Conservation (phyloP, 2,329 filamentous ascomycete species). For the Fusarium mexicanum region DNA sequence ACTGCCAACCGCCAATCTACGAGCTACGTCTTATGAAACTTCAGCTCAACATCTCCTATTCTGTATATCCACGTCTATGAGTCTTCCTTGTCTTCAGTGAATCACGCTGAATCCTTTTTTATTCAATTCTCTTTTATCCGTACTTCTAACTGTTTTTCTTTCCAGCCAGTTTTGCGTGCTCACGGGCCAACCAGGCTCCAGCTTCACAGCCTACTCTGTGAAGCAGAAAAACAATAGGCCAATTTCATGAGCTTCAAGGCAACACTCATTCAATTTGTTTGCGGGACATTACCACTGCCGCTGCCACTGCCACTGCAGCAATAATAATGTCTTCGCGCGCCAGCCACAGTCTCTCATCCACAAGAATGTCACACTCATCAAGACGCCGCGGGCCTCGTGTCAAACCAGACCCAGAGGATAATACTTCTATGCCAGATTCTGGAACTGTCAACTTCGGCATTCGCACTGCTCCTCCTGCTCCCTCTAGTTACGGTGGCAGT, state of each 20-base stretch:
- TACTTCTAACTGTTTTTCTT: neutral
- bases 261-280: neutral
- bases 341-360: slow-evolving; percentile 14
- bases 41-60: slow-evolving; percentile 9
- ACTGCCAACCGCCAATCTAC: slow-evolving; percentile 29
- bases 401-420: slow-evolving; percentile 43
- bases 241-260: neutral
- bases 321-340: slow-evolving; percentile 29
- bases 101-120: neutral
- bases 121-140: neutral
- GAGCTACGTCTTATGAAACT: slow-evolving; percentile 25
- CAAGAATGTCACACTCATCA: slow-evolving; percentile 36
- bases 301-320: neutral
- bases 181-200: neutral
- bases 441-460: slow-evolving; percentile 13
- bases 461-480: slow-evolving; percentile 20
- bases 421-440: slow-evolving; percentile 20
- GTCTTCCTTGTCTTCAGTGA: neutral
- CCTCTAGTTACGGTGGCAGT: slow-evolving; percentile 33
- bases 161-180: neutral
- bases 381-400: slow-evolving; percentile 39
- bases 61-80: slow-evolving; percentile 3
- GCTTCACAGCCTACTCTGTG: neutral
- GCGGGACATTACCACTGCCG: neutral
- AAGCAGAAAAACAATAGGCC: slow-evolving; percentile 8